phyloP scores from a whole-genome alignment of 108 stramenopile genomes.

The Nannochloropsis gaditana region DNA sequence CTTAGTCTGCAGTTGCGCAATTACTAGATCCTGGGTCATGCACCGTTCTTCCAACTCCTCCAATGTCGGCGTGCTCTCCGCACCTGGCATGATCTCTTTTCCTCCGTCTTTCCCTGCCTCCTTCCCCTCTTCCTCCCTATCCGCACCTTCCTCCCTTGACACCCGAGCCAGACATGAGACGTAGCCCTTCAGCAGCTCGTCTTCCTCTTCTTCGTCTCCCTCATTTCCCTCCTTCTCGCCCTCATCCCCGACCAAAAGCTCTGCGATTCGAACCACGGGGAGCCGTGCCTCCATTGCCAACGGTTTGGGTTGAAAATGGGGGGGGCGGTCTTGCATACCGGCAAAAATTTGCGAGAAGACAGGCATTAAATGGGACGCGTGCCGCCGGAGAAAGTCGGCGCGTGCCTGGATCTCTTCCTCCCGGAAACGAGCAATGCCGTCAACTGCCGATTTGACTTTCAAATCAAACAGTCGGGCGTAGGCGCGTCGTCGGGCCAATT shows the following conservation, averaged over 20 bases:
- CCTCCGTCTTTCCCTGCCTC: neutral
- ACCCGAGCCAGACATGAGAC: neutral
- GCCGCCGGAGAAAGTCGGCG: neutral
- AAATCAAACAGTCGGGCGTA: neutral
- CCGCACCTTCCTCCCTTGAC: neutral
- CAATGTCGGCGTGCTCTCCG: neutral
- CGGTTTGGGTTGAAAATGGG: neutral
- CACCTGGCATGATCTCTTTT: neutral
- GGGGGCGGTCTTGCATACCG: neutral
- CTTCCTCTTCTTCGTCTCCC: neutral
- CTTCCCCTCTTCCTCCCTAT: neutral
- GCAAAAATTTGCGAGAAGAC: neutral
- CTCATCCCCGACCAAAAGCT: neutral
- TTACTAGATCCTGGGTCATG: neutral
- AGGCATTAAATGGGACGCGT: slow-evolving; percentile 6
- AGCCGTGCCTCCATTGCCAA: neutral
- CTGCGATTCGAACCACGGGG: neutral
- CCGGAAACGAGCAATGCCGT: neutral
- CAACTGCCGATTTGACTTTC: neutral
- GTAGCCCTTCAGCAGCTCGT: neutral
- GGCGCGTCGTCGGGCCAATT: neutral
- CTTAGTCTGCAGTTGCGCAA: neutral
- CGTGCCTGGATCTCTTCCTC: neutral
- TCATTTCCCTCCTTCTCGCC: neutral
- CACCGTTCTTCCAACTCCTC: neutral